Evolutionary conservation across 2,329 filamentous ascomycete genomes (phyloP).

Genomic region (Lecanicillium sp.): DNA sequence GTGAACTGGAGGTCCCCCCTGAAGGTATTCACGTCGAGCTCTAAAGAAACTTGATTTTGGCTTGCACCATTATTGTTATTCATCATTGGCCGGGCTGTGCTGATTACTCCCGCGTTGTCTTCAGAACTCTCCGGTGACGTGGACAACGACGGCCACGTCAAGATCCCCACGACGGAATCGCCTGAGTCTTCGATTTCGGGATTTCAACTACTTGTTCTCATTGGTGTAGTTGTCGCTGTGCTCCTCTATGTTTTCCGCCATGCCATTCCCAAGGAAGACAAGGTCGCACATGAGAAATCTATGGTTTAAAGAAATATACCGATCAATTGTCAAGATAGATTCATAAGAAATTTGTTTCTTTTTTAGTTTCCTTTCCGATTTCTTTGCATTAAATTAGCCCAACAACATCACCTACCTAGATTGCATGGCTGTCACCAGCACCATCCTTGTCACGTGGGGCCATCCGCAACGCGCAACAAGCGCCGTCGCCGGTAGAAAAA

Average conservation of each 20-base stretch:
- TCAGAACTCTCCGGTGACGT: conserved; percentile 20
- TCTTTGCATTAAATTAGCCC: neutral
- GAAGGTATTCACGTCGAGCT: conserved; percentile 93
- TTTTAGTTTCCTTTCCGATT: neutral
- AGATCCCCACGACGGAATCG: conserved; percentile 4
- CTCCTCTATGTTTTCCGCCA: conserved; percentile 18
- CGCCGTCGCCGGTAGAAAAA: too few species aligned
- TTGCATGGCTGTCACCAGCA: too few species aligned
- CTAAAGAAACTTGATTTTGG: conserved; percentile 41
- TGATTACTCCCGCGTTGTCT: conserved; percentile 21
- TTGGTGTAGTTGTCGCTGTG: conserved; percentile 31
- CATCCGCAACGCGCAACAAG: conserved; percentile 8
- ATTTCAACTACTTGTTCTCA: conserved; percentile 23
- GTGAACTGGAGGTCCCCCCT: conserved; percentile 72
- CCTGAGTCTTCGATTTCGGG: neutral
- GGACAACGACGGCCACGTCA: conserved; percentile 11
- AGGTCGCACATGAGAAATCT: conserved; percentile 8
- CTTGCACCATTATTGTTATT: neutral
- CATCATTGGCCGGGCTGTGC: conserved; percentile 21
- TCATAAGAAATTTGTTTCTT: neutral
- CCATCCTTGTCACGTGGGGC: conserved; percentile 24
- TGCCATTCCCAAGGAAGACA: conserved; percentile 1
- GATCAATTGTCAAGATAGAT: too few species aligned
- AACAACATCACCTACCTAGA: too few species aligned
- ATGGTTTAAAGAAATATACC: conserved; percentile 4